Conservation (phyloP, 1,284 basidiomycete species). For the Trichosporon ovoides region DNA sequence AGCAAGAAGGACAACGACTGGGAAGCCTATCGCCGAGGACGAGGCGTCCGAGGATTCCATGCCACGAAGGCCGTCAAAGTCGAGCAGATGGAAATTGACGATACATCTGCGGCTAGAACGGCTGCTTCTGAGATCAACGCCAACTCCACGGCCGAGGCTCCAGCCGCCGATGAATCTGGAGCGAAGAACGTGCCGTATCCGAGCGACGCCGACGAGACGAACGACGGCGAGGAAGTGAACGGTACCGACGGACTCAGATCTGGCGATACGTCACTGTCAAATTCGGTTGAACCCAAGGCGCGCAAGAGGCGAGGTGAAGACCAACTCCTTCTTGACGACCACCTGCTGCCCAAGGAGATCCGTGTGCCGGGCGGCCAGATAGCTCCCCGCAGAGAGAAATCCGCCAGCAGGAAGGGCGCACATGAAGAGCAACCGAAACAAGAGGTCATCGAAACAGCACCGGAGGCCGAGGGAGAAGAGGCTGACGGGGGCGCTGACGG, state of each 20-base stretch:
- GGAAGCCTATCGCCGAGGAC: constrained; percentile 31
- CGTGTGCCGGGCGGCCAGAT: constrained; percentile 18
- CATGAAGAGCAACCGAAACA: constrained; percentile 9
- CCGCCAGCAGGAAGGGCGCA: constrained; percentile 4
- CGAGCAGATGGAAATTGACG: constrained; percentile 45
- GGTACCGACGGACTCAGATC: not conserved
- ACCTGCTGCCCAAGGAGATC: constrained; percentile 39
- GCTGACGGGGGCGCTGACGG: constrained; percentile 59
- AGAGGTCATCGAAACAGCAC: constrained; percentile 14
- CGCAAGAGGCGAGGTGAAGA: constrained; percentile 41
- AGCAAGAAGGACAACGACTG: constrained; percentile 21
- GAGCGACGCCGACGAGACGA: constrained; percentile 4
- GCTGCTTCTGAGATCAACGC: not conserved
- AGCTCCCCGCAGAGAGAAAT: constrained; percentile 15
- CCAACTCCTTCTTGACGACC: constrained; percentile 39
- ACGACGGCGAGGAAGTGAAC: constrained; percentile 8
- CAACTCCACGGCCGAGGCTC: not conserved
- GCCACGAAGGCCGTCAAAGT: constrained; percentile 20
- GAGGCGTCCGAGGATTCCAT: constrained; percentile 28
- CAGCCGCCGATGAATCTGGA: constrained; percentile 30
- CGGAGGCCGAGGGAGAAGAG: constrained; percentile 25
- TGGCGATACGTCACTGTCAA: constrained; percentile 3
- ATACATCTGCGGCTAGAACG: constrained; percentile 20
- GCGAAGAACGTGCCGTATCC: constrained; percentile 15
- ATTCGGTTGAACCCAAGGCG: constrained; percentile 12